A percentile compares a stretch with the other conserved stretches of the same genome.
These are phyloP conservation scores for Lasiodiplodia hormozganensis DNA, from an alignment of 2,329 filamentous ascomycete genomes.

Conservation along the genomic window DNA sequence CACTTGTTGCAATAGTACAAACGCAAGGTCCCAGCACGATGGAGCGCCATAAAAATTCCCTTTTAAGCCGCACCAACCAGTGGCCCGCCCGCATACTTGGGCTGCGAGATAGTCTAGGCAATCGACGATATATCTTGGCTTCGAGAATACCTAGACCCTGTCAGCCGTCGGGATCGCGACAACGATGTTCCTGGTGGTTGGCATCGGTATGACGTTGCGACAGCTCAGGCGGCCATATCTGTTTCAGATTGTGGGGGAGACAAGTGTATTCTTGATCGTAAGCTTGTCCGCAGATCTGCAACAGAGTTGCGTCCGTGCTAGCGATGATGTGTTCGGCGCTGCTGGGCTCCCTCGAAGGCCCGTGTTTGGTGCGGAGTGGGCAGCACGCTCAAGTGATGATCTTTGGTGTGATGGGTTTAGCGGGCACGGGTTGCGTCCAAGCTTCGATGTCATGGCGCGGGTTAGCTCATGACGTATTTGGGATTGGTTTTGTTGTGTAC, in stretches of 20 bases:
- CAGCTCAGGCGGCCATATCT: neutral
- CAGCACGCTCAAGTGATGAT: neutral
- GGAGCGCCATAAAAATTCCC: neutral
- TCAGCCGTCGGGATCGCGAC: neutral
- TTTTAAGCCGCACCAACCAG: conserved; percentile 8
- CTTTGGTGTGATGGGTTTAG: neutral
- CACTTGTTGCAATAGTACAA: too few relatives aligned
- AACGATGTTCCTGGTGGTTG: neutral
- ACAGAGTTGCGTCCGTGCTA: neutral
- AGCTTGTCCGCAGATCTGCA: neutral
- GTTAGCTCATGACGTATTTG: neutral
- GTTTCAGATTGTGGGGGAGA: neutral
- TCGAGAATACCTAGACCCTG: neutral
- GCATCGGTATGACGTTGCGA: neutral
- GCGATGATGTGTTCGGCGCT: neutral
- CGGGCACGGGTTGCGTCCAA: neutral
- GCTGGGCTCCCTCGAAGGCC: neutral
- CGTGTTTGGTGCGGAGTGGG: neutral
- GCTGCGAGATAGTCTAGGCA: neutral
- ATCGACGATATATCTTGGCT: neutral
- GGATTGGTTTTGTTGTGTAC: neutral
- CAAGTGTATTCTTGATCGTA: neutral
- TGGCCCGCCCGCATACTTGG: neutral
- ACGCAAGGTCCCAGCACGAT: neutral
- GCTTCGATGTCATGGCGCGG: conserved; percentile 3